Evolutionary conservation across 345 rosid species (phyloP), one percentile per base, ranked within the genome.

Genomic region (Psidium guajava): DNA sequence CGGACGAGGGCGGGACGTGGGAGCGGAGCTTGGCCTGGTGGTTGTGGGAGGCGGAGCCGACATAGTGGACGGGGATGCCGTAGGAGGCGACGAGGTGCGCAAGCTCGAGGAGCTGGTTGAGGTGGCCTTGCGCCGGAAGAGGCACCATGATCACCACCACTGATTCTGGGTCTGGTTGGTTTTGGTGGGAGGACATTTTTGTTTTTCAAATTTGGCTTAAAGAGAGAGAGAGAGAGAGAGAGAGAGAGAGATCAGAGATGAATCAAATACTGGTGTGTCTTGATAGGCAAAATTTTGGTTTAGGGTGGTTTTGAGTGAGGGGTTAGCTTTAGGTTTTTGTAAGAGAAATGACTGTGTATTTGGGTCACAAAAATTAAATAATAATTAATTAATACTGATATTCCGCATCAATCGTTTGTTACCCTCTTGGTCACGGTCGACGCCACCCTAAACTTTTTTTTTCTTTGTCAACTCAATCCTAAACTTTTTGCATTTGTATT

Each of bases 91-190:
- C 36, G 40, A 84, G 87, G 49, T 18, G 82, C 52, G 89, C 84
- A n/a, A 89, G 54, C 56, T 85, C 86, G 14, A 87, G 81, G 81
- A 87, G 82, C 75, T 84, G 89, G 83, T 84, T 84, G 53, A 89
- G 84, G 58, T 88, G 89, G 85, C 90, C 84, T 57, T 87, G 87
- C 44, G 84, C 86, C 24, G 87, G 86, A 24, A 85, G 61, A 1
- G 90, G 89, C 58, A 89, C 86, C 87, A 87, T 83, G 10, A 89
- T 54, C 40, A 87, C 87, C 21, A 5, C 83, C 40, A 53, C 32
- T 22, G 36, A 51, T 15, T 22, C 57, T 10, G 47, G 77, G 44
- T 69, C 47, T 69, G 36, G 12, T 32, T 4, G 44, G 40, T 64
- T 12, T 2, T 32, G 77, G 77, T 69, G 77, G 47, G 47, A 16